Evolutionary conservation across 164 flowering plant species (phyloP).

Genomic region (Warburgia ugandensis): DNA sequence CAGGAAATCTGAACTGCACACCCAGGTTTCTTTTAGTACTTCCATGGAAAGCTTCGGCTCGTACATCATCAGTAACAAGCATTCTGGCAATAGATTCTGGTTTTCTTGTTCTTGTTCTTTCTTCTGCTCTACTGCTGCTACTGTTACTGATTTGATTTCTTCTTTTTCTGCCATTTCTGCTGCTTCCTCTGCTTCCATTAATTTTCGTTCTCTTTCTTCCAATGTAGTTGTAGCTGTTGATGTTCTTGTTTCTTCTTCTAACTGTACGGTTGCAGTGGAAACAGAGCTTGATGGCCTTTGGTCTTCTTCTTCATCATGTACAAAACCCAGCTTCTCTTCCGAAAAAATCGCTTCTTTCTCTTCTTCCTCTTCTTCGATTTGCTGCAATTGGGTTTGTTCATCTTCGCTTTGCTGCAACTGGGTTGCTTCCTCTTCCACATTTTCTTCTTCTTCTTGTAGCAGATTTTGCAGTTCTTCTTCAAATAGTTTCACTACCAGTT

Average conservation of each 20-base stretch:
- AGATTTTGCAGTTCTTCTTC: conserved; percentile 5
- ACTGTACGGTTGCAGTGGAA: no score
- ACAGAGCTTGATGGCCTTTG: not conserved
- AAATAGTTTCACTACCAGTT: conserved; percentile 6
- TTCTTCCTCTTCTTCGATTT: conserved; percentile 8
- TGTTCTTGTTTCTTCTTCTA: no score
- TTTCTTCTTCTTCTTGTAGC: conserved; percentile 8
- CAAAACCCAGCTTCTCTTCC: not conserved
- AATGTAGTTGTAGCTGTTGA: no score
- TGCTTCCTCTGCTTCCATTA: not conserved
- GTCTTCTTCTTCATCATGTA: not conserved
- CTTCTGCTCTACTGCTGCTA: not conserved
- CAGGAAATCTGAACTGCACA: conserved; percentile 78
- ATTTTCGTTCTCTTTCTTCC: no score
- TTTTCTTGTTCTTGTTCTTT: not conserved
- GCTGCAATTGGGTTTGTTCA: not conserved
- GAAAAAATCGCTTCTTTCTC: conserved; percentile 16
- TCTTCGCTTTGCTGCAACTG: not conserved
- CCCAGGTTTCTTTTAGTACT: conserved; percentile 96
- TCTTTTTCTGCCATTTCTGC: conserved; percentile 8
- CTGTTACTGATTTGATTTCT: not conserved
- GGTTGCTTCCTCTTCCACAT: conserved; percentile 1
- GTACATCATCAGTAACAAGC: conserved; percentile 86
- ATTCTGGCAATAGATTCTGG: conserved; percentile 46
- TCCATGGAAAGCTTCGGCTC: conserved; percentile 99